A percentile compares a stretch with the other conserved stretches of the same genome.
Evolutionary conservation across 352 stramenopile genomes (phyloP).

Genomic region (Lagenidium sp.): DNA sequence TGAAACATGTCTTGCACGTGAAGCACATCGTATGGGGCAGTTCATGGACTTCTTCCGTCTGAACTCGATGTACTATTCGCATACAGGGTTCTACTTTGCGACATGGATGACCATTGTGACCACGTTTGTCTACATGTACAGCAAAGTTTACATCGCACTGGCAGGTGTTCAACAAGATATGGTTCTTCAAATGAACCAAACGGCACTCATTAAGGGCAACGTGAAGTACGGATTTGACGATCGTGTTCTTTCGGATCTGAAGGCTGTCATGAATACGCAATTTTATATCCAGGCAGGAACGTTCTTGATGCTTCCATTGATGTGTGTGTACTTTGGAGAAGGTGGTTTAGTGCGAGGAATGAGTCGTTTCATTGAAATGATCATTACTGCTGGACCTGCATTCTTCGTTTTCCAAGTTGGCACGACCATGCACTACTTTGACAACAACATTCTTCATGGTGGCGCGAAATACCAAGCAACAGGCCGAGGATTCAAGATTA

Average conservation of each 20-base stretch:
- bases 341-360: conserved; percentile 50
- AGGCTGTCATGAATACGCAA: conserved; percentile 66
- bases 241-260: conserved; percentile 49
- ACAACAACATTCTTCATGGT: conserved; percentile 70
- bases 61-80: conserved; percentile 82
- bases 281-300: conserved; percentile 75
- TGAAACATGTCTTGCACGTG: conserved; percentile 58
- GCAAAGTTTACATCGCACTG: conserved; percentile 68
- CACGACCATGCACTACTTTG: conserved; percentile 81
- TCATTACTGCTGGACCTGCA: conserved; percentile 53
- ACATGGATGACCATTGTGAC: conserved; percentile 81
- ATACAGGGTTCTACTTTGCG: conserved; percentile 75
- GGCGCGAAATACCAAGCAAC: conserved; percentile 72
- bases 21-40: conserved; percentile 71
- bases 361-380: conserved; percentile 62
- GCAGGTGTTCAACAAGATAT: conserved; percentile 57
- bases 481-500: conserved; percentile 79
- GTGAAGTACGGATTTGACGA: conserved; percentile 42
- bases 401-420: conserved; percentile 82
- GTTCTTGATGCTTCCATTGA: conserved; percentile 68
- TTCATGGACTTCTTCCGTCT: conserved; percentile 79
- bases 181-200: conserved; percentile 59
- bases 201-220: conserved; percentile 45
- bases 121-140: conserved; percentile 81
- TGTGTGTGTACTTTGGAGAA: conserved; percentile 72